Evolutionary conservation across 2,329 filamentous ascomycete species (phyloP), one percentile per base, ranked within the genome.

Genomic region (Metarhizium anisopliae): DNA sequence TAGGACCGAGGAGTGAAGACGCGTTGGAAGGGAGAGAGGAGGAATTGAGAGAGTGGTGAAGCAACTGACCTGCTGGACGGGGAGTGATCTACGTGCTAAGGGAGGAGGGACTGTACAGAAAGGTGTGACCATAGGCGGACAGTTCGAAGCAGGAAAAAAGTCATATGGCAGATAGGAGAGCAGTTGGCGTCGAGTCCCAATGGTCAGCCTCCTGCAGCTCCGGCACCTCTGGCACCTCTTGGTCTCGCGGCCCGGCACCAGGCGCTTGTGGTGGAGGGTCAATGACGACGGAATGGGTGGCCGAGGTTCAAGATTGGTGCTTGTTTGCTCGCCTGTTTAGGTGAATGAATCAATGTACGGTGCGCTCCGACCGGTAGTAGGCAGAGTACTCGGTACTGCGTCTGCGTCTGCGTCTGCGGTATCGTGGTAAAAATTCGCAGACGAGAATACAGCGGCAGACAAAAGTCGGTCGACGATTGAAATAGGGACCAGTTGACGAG

Each of bases 1-100:
- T 54, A 55, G 53, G 51, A 49, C 57, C 56, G 20, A 53, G 54
- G 51, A 45, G 29, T 43, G 54, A 52, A 54, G 57, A 58, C 32
- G 52, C 38, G 25, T 29, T 30, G 54, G 56, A 54, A 53, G 53
- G 55, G 56, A 54, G 47, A 45, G 57, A 47, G 25, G 55, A 54
- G 43, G 53, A 49, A 29, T 42, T 35, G 52, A 52, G 40, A 11
- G 49, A 47, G 53, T 52, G 45, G 59, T 61, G 53, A 58, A 45
- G 38, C 47, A 40, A 47, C 45, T 49, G 25, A 49, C 45, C 45
- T 20, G 25, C 14, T 32, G 45, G 16, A 50, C 29, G 25, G n/a
- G 32, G 5, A 20, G 36, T 20, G 25, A 52, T 45, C 50, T 55
- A 55, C 50, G 40, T 18, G 13, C 14, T 42, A 30, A 32, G 47